Conservation (phyloP, 805 yeast genomes). For the Yamadazyma endophytica region DNA sequence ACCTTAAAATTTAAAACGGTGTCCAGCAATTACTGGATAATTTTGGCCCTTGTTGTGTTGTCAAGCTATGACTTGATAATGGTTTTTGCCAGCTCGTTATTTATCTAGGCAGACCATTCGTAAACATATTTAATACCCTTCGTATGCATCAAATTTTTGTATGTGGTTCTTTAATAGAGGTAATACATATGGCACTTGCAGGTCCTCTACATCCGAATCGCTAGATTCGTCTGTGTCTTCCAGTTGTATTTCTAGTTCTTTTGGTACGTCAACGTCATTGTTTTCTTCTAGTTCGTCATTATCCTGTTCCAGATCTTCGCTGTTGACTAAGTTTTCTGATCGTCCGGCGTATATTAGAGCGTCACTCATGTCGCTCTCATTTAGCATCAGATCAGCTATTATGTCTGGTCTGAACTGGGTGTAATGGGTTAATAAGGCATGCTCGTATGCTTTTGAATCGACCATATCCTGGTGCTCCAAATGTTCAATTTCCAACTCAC, state of each 20-base stretch:
- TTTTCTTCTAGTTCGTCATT: conserved; percentile 3
- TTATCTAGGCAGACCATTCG: too few species aligned
- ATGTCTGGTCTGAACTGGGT: too few species aligned
- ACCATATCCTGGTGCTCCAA: conserved; percentile 12
- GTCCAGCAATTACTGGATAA: conserved; percentile 4
- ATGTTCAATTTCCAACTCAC: conserved; percentile 6
- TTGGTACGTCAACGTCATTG: not conserved
- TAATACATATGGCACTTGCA: too few species aligned
- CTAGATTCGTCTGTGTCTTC: conserved; percentile 2
- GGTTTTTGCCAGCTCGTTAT: too few species aligned
- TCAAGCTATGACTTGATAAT: too few species aligned
- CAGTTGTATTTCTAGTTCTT: not conserved
- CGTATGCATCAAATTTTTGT: too few species aligned
- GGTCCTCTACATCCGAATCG: not conserved
- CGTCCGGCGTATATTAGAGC: conserved; percentile 1
- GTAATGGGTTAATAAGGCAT: conserved; percentile 14
- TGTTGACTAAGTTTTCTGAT: conserved; percentile 3
- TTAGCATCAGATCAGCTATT: conserved; percentile 5
- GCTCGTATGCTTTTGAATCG: conserved; percentile 15
- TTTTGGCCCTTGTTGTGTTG: conserved; percentile 2
- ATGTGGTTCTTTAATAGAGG: too few species aligned
- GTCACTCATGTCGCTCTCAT: conserved; percentile 9
- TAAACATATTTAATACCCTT: too few species aligned
- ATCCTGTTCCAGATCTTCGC: conserved; percentile 5
- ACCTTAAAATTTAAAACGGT: conserved; percentile 3